phyloP scores from a whole-genome alignment of 306 rosid species.

The Prunus kanzakura region DNA sequence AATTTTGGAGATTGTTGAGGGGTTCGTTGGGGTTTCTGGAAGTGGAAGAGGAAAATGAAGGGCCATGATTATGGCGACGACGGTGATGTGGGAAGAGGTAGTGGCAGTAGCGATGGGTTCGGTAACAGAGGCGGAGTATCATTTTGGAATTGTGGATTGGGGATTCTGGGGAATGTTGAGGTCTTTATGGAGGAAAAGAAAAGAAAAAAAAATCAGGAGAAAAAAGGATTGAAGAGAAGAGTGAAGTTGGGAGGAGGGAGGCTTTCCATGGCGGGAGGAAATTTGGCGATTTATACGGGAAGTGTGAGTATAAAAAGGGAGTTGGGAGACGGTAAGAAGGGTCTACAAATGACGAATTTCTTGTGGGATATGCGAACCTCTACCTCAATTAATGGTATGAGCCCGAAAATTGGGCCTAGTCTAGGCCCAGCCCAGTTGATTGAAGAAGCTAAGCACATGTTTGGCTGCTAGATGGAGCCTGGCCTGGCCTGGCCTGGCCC shows the following conservation, averaged over 20 bases:
- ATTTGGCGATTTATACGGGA: slow-evolving; percentile 7
- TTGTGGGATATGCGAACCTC: slow-evolving; percentile 11
- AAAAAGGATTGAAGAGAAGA: background rate
- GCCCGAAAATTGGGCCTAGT: background rate
- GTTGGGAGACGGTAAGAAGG: background rate
- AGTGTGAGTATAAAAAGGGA: background rate
- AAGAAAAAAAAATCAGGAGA: background rate
- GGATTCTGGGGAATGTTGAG: background rate
- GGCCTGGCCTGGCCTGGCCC: no score
- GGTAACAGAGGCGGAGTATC: slow-evolving; percentile 57
- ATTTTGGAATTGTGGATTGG: background rate
- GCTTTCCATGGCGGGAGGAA: slow-evolving; percentile 36
- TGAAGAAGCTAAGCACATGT: no score
- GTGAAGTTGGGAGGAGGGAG: background rate
- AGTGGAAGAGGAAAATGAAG: slow-evolving; percentile 34
- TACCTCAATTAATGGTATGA: no score
- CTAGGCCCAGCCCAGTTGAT: background rate
- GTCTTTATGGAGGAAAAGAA: background rate
- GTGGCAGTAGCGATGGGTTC: slow-evolving; percentile 42
- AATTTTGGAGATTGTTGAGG: slow-evolving; percentile 18
- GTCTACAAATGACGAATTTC: slow-evolving; percentile 4
- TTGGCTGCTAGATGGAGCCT: no score
- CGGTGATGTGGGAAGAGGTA: slow-evolving; percentile 39
- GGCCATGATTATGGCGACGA: slow-evolving; percentile 3
- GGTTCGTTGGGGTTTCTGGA: slow-evolving; percentile 19